Base-by-base conservation (phyloP, 2,329 filamentous ascomycete species). In the Verticillium alfalfae region DNA sequence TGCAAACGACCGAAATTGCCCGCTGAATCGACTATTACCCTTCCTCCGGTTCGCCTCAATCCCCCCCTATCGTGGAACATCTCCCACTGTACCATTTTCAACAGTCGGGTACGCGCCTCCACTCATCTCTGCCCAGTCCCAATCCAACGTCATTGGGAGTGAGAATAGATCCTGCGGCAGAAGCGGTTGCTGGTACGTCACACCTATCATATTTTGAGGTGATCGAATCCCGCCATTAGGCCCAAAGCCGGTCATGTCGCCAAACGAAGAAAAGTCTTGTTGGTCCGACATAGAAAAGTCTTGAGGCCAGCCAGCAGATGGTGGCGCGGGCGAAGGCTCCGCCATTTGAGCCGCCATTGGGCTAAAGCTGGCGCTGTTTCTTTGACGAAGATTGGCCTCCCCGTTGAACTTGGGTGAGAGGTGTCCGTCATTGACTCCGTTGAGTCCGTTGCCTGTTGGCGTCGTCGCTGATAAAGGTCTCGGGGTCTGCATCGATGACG, bases 111-210 rank as follows among this genome's bases (percentile, higher is more conserved):
- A 88, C 2, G 81, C 79, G 10, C 85, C 86, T n/a, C 85, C 85
- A 37, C 84, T 87, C 80, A 88, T 87, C 72, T 88, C 86, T 1
- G 85, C 85, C 84, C 85, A 88, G 70, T 85, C 92, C 93, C 93
- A 97, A 72, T 98, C 94, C 26, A 98, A 83, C 2, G 92, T 96
- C 88, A 97, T 96, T 1, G 94, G 93, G 85, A 98, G 88, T 73
- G 94, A 90, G 87, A 95, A 99, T 34, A 98, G 76, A 75, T 98
- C 95, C 69, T 94, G 92, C 5, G 95, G 94, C 26, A 98, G 86
- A 69, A 97, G 89, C 0, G 93, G 93, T 67, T 96, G 91, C 69
- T 93, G 89, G 70, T 93, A 93, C 7, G 67, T 65, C 7, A 69
- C 65, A 16, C 63, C 63, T 54, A 70, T 64, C 57, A 73, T 63